These are phyloP conservation scores for Dendrobium catenatum DNA, from an alignment of 106 monocot genomes.

Conservation along the genomic window DNA sequence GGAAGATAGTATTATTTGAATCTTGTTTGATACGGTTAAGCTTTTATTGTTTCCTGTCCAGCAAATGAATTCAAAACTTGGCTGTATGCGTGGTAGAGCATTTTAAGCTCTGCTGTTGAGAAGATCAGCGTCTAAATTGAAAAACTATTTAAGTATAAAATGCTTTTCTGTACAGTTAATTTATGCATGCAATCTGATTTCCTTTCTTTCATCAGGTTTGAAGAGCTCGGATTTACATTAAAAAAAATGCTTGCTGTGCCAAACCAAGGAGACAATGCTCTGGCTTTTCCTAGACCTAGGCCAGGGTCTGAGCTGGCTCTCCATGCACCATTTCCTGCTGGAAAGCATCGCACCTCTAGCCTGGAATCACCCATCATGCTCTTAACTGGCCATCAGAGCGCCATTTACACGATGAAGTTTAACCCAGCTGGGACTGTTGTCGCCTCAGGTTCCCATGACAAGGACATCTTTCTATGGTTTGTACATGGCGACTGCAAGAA, in stretches of 20 bases:
- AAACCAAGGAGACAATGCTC: slow-evolving; percentile 9
- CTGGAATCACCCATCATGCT: slow-evolving; percentile 95
- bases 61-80: too few species aligned
- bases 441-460: slow-evolving; percentile 96
- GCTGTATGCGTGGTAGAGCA: too few species aligned
- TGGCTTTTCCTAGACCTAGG: not conserved
- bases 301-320: not conserved
- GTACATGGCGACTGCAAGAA: slow-evolving; percentile 92
- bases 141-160: not conserved
- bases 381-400: slow-evolving; percentile 85
- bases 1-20: not conserved
- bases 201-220: slow-evolving; percentile 1
- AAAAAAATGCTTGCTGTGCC: slow-evolving; percentile 8
- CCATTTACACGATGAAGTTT: slow-evolving; percentile 88
- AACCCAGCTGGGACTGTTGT: slow-evolving; percentile 77
- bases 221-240: not conserved
- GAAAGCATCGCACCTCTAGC: slow-evolving; percentile 62
- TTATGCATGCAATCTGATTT: not conserved
- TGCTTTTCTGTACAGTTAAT: not conserved
- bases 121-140: not conserved
- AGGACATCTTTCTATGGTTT: slow-evolving; percentile 83
- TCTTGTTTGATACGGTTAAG: not conserved
- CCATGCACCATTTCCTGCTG: not conserved
- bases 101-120: not conserved
- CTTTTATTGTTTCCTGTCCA: too few species aligned